Percentiles rank a stretch among this genome's conserved stretches.
Conservation (phyloP, 148 eudicot genomes). For the Amaranthus hypochondriacus region DNA sequence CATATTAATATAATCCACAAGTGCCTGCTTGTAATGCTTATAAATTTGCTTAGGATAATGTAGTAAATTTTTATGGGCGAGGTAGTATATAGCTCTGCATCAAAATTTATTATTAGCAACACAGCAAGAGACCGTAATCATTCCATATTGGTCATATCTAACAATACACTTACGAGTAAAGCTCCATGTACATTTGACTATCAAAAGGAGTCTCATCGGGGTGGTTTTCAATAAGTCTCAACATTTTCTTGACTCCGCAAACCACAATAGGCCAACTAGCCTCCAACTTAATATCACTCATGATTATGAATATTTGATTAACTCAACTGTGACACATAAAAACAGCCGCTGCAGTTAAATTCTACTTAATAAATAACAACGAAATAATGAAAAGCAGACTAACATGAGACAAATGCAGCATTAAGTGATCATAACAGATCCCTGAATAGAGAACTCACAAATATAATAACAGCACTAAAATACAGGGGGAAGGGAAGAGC, state of each 20-base stretch:
- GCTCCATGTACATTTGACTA: constrained; percentile 34
- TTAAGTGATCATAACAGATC: background rate
- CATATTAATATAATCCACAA: constrained; percentile 28
- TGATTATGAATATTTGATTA: background rate
- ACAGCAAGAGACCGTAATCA: background rate
- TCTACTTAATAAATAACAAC: background rate
- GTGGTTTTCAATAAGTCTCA: constrained; percentile 32
- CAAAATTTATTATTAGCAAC: background rate
- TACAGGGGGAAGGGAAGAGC: background rate
- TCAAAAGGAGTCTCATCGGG: constrained; percentile 36
- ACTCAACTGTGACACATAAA: constrained; percentile 10
- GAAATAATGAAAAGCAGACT: background rate
- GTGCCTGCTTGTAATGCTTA: constrained; percentile 24
- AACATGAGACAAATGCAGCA: background rate
- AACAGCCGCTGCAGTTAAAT: background rate
- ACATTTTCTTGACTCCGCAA: constrained; percentile 34
- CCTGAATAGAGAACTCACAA: background rate
- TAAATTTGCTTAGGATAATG: constrained; percentile 35
- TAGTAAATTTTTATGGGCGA: constrained; percentile 40
- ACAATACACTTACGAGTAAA: constrained; percentile 31
- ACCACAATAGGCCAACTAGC: constrained; percentile 38
- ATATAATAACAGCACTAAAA: background rate
- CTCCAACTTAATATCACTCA: constrained; percentile 24
- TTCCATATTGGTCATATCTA: background rate
- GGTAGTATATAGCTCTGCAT: constrained; percentile 38